phyloP scores from a whole-genome alignment of 2,329 filamentous ascomycete genomes.

The Ceratocystis variospora region DNA sequence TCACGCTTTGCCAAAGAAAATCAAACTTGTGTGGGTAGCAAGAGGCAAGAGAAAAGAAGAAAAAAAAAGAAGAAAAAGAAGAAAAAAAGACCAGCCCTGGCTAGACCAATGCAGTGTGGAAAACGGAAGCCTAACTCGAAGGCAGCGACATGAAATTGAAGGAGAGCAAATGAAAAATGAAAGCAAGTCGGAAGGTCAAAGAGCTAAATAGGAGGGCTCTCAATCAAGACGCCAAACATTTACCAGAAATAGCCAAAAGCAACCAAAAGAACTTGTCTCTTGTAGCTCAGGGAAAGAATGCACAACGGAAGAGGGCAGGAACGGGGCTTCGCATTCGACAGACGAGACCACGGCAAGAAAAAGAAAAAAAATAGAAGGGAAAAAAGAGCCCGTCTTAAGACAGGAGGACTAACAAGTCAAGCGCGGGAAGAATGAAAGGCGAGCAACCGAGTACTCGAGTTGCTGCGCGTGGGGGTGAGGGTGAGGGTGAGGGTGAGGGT shows the following conservation, averaged over 20 bases:
- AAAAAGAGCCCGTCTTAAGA: neutral
- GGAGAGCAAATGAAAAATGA: neutral
- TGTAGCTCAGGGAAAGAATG: neutral
- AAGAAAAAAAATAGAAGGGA: neutral
- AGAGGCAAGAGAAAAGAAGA: neutral
- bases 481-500: too few species aligned
- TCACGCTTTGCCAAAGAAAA: too few species aligned
- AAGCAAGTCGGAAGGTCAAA: neutral
- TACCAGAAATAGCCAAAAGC: neutral
- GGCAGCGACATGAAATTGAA: constrained; percentile 1
- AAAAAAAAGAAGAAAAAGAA: neutral
- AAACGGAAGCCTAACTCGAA: neutral
- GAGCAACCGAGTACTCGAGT: neutral
- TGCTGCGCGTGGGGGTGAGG: too few species aligned
- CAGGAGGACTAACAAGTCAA: neutral
- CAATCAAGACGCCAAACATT: neutral
- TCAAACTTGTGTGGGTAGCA: neutral
- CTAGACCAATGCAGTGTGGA: neutral
- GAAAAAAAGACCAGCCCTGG: neutral
- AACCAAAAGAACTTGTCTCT: neutral
- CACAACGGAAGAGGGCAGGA: neutral
- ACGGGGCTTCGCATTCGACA: neutral
- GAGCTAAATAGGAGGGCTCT: neutral
- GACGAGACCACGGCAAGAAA: too few species aligned
- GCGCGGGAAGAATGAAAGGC: neutral